Conservation (phyloP, 441 rosid species). For the Pelargonium hybrid region DNA sequence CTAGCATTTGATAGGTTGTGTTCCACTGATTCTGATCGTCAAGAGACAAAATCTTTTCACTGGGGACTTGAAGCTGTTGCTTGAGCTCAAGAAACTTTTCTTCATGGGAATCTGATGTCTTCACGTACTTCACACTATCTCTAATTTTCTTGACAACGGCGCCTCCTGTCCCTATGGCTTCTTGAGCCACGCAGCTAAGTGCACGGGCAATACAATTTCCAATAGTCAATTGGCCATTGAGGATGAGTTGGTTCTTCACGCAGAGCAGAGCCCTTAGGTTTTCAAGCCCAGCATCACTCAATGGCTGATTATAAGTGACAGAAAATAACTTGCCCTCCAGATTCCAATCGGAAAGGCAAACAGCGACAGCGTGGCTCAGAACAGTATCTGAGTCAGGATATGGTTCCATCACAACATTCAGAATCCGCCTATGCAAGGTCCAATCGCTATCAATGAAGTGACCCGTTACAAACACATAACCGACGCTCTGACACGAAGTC, state of each 20-base stretch:
- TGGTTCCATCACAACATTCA: conserved; percentile 73
- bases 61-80: conserved; percentile 78
- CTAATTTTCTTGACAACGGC: conserved; percentile 57
- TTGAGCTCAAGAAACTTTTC: conserved; percentile 76
- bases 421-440: conserved; percentile 65
- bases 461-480: conserved; percentile 64
- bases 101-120: conserved; percentile 69
- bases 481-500: conserved; percentile 53
- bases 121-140: conserved; percentile 73
- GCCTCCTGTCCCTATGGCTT: conserved; percentile 39
- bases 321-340: conserved; percentile 73
- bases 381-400: conserved; percentile 68
- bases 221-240: conserved; percentile 64
- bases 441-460: conserved; percentile 74
- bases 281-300: conserved; percentile 43
- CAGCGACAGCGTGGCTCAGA: conserved; percentile 66
- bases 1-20: conserved; percentile 72
- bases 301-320: conserved; percentile 46
- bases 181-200: conserved; percentile 45
- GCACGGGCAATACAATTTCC: conserved; percentile 57
- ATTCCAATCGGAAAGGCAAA: conserved; percentile 76
- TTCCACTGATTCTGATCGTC: conserved; percentile 73
- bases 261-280: conserved; percentile 58
- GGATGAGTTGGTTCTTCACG: conserved; percentile 54
- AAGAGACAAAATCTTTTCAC: conserved; percentile 45